A percentile compares a stretch with the other conserved stretches of the same genome.
Evolutionary conservation across 306 rosid species (phyloP).

Genomic region (Mimosa pudica): DNA sequence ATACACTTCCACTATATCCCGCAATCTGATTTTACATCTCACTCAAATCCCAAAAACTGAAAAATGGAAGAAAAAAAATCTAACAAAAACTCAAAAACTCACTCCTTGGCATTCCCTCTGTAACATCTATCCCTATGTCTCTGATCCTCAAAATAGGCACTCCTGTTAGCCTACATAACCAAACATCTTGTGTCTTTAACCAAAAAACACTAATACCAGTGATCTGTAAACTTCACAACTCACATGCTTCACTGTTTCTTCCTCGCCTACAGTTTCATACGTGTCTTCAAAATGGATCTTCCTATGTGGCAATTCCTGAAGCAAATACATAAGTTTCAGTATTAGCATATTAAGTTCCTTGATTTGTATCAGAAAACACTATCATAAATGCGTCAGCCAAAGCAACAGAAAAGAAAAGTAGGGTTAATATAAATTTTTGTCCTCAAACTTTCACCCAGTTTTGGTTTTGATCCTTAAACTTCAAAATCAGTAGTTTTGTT

Average conservation of each 20-base stretch:
- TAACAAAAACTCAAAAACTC: constrained; percentile 69
- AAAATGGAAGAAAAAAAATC: constrained; percentile 37
- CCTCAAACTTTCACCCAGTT: no score
- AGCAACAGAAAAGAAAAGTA: no score
- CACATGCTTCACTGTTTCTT: constrained; percentile 78
- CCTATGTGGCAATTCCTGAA: constrained; percentile 85
- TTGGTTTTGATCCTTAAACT: no score
- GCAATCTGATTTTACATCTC: constrained; percentile 99
- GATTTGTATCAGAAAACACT: neutral
- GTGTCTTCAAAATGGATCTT: constrained; percentile 57
- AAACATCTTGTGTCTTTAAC: constrained; percentile 52
- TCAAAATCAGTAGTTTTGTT: no score
- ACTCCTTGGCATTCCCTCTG: constrained; percentile 79
- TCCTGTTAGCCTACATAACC: constrained; percentile 85
- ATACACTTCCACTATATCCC: constrained; percentile 94
- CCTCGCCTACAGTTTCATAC: constrained; percentile 61
- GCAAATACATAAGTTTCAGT: constrained; percentile 38
- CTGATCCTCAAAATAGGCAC: constrained; percentile 76
- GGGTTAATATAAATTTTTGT: no score
- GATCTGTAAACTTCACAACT: constrained; percentile 75
- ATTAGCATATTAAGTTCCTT: neutral
- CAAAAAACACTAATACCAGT: constrained; percentile 61
- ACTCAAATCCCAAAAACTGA: constrained; percentile 69
- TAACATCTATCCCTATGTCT: constrained; percentile 76
- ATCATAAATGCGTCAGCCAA: no score